A percentile compares a stretch with the other conserved stretches of the same genome.
phyloP scores from a whole-genome alignment of 805 yeast species.

The Pichia kluyveri region DNA sequence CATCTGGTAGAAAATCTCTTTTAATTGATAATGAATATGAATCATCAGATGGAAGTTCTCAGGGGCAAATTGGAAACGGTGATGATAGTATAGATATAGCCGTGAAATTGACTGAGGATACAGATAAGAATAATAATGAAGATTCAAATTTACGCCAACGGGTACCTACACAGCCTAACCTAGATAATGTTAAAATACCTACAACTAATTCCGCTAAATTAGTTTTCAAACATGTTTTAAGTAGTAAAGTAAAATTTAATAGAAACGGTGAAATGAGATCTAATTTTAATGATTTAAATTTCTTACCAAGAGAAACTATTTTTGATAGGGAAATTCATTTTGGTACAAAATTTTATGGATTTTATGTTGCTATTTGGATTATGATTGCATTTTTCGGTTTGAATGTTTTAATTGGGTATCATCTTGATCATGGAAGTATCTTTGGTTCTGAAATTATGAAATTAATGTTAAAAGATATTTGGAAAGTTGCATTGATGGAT shows the following conservation, averaged over 20 bases:
- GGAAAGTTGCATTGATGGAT: constrained; percentile 68
- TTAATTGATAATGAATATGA: background rate
- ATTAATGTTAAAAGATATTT: constrained; percentile 51
- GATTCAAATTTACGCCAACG: background rate
- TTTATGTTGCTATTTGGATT: constrained; percentile 76
- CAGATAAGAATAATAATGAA: background rate
- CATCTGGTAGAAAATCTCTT: background rate
- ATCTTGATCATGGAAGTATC: constrained; percentile 34
- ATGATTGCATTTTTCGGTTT: constrained; percentile 46
- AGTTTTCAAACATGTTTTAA: constrained; percentile 1
- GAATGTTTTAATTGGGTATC: constrained; percentile 46
- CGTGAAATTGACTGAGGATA: background rate
- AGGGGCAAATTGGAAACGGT: background rate
- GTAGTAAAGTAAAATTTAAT: constrained; percentile 13
- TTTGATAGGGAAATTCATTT: constrained; percentile 42
- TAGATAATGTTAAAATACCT: background rate
- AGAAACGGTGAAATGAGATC: constrained; percentile 34
- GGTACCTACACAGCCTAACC: too few species aligned
- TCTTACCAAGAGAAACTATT: constrained; percentile 35
- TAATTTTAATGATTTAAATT: constrained; percentile 46
- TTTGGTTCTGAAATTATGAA: constrained; percentile 45
- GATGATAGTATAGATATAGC: background rate
- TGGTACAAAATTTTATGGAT: constrained; percentile 57
- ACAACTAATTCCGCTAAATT: background rate
- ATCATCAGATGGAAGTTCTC: background rate